phyloP scores from a whole-genome alignment of 345 rosid species.

The Citropsis articulata region DNA sequence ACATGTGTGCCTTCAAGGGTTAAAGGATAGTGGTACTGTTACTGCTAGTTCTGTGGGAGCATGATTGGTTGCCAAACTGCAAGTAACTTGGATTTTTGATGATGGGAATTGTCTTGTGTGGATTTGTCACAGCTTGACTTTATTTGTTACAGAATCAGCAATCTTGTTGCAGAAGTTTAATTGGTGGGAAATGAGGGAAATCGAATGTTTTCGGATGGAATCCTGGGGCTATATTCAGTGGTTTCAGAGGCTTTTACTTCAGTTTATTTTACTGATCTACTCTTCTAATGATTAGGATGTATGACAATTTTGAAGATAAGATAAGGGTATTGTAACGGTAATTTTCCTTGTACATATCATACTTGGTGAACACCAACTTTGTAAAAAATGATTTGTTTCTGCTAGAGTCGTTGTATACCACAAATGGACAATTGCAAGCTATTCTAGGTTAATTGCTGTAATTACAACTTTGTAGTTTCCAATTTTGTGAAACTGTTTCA shows the following conservation, averaged over 20 bases:
- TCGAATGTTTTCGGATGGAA: background rate
- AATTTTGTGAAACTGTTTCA: background rate
- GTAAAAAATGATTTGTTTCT: background rate
- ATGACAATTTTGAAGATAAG: slow-evolving; percentile 2
- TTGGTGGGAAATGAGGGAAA: background rate
- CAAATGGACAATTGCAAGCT: background rate
- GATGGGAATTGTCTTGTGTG: background rate
- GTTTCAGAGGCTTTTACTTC: background rate
- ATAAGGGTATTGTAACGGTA: background rate
- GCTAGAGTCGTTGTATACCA: background rate
- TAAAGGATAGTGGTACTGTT: slow-evolving; percentile 47
- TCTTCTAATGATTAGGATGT: background rate
- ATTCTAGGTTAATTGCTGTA: slow-evolving; percentile 12
- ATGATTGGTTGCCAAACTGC: background rate
- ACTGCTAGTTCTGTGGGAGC: slow-evolving; percentile 24
- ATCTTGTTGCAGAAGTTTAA: background rate
- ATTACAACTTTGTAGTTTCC: background rate
- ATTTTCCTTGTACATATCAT: slow-evolving; percentile 3
- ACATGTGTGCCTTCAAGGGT: slow-evolving; percentile 67
- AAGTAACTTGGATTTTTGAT: background rate
- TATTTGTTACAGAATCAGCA: background rate
- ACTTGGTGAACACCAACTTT: background rate
- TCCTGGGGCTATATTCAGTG: background rate
- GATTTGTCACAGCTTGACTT: background rate
- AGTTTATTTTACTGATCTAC: slow-evolving; percentile 6